Evolutionary conservation across 2,329 filamentous ascomycete genomes (phyloP), one percentile per base, ranked within the genome.

Genomic region (Pyricularia sp.): DNA sequence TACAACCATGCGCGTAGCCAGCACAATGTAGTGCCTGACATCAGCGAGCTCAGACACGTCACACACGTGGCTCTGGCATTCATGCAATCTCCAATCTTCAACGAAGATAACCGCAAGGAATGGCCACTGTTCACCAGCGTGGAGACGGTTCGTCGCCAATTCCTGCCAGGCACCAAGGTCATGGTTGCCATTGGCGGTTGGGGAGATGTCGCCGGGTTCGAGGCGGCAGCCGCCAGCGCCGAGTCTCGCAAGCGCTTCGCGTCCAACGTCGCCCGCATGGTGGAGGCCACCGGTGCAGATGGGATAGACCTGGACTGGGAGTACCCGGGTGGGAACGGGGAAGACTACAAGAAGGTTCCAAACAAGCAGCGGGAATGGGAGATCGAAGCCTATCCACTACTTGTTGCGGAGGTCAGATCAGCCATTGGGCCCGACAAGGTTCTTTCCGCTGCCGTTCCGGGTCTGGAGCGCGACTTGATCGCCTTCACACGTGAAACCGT

Each of bases 111-210:
- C 1, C 71, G 75, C 3, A 69, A 74, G 2, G 74, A 77, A 4
- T 87, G 83, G 78, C 82, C 84, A 0, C 76, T 89, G 6, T 88
- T 88, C 72, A 85, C 82, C 3, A 81, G 80, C 1, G 80, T 89
- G 2, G 75, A 76, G 3, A 75, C 80, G 14, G 80, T 83, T 17
- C 84, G 87, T 4, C 69, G 74, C 23, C 78, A 81, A 68, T 87
- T 89, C 70, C 77, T 77, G 7, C 70, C 77, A 0, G 81, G 80
- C 30, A 88, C 88, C 25, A 88, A 90, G 72, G 78, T 93, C 26
- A 84, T 90, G 79, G 83, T 93, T 55, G 90, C 91, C 25, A 87
- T 93, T 71, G 91, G 91, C 12, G 91, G 90, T 68, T 93, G 91
- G 90, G 90, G 90, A 0, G 88, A 92, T 70, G 88, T 85, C 0